Conservation (phyloP, 2,329 filamentous ascomycete genomes). For the Fusarium xyrophilum region DNA sequence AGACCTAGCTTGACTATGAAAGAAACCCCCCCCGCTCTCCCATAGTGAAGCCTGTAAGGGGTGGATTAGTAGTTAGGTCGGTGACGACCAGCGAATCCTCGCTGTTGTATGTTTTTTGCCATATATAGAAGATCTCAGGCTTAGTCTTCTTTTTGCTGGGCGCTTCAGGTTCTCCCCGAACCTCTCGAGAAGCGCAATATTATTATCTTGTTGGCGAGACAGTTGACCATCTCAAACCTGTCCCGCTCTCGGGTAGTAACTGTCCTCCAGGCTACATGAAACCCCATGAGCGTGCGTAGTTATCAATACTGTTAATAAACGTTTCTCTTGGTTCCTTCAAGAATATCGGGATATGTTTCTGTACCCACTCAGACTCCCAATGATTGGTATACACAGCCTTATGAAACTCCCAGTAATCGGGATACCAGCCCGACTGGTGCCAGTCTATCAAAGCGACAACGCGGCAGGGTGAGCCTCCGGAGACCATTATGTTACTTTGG, state of each 20-base stretch:
- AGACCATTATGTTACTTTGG: conserved; percentile 18
- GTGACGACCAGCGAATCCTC: not conserved
- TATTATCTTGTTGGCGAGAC: accelerated
- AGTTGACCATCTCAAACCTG: accelerated
- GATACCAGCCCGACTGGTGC: conserved; percentile 26
- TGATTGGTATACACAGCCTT: conserved; percentile 4
- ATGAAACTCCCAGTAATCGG: conserved; percentile 32
- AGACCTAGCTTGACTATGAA: too few relatives aligned
- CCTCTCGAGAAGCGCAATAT: accelerated
- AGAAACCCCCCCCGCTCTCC: too few relatives aligned
- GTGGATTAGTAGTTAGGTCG: not conserved
- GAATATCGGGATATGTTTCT: not conserved
- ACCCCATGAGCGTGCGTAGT: not conserved
- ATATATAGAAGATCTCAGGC: accelerated
- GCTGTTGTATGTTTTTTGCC: not conserved
- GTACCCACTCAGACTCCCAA: not conserved
- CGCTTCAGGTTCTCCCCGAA: accelerated
- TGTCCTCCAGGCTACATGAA: not conserved
- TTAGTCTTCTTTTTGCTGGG: not conserved
- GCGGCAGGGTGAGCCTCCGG: not conserved
- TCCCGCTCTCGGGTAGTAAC: accelerated
- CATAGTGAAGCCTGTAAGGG: not conserved
- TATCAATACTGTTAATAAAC: not conserved
- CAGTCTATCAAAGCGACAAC: conserved; percentile 12
- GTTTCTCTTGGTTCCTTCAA: not conserved